phyloP scores from a whole-genome alignment of 73 alveolate genomes.

The Tetrahymena borealis region DNA sequence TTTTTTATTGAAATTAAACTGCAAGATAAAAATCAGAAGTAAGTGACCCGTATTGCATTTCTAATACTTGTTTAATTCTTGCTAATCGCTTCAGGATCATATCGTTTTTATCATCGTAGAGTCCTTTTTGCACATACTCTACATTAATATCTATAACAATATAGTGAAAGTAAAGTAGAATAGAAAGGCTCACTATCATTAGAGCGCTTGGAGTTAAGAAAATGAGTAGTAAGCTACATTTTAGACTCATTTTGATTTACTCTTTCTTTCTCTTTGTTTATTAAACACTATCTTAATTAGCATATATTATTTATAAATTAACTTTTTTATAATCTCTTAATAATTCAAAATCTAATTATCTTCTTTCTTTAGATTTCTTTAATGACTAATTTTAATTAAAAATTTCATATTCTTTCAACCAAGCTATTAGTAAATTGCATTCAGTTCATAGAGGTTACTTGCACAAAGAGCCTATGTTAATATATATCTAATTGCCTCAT shows the following conservation, averaged over 20 bases:
- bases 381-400: too few species aligned
- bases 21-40: background rate
- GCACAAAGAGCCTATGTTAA: too few species aligned
- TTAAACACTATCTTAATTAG: too few species aligned
- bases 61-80: background rate
- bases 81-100: background rate
- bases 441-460: too few species aligned
- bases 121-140: background rate
- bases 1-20: background rate
- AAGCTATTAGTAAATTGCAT: too few species aligned
- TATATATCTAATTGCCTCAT: too few species aligned
- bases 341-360: too few species aligned
- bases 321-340: too few species aligned
- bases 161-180: background rate
- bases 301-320: too few species aligned
- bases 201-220: background rate
- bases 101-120: background rate
- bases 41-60: background rate
- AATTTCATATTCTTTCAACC: too few species aligned
- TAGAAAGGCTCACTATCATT: background rate
- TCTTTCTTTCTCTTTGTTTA: too few species aligned
- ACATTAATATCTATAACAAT: background rate
- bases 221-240: background rate
- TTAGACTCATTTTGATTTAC: background rate
- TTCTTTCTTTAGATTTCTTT: too few species aligned